These are phyloP conservation scores for Sclerotinia sclerotiorum DNA, from an alignment of 2,329 filamentous ascomycete genomes.

Conservation along the genomic window DNA sequence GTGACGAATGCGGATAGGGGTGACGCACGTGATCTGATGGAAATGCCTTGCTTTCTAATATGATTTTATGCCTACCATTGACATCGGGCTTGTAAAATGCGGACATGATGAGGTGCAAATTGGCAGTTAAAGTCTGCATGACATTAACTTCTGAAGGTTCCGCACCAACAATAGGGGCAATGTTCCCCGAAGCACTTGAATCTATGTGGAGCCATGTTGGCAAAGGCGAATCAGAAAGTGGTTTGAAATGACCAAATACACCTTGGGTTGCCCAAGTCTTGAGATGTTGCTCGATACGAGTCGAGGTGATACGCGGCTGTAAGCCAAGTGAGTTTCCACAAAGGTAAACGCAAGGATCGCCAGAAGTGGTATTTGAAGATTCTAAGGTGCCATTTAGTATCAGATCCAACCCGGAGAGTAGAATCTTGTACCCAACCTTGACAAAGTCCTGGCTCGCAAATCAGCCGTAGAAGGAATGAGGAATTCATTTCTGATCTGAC, in stretches of 20 bases:
- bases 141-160: conserved; percentile 67
- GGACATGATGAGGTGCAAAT: conserved; percentile 74
- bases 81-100: conserved; percentile 72
- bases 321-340: conserved; percentile 79
- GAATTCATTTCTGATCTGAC: conserved; percentile 66
- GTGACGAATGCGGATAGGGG: conserved; percentile 15
- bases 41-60: conserved; percentile 78
- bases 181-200: conserved; percentile 61
- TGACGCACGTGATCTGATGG: conserved; percentile 73
- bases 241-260: conserved; percentile 74
- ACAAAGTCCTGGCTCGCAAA: conserved; percentile 52
- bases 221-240: conserved; percentile 60
- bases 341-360: conserved; percentile 57
- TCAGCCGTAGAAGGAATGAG: conserved; percentile 73
- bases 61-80: conserved; percentile 64
- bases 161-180: conserved; percentile 71
- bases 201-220: conserved; percentile 71
- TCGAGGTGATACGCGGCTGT: conserved; percentile 64
- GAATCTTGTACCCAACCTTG: conserved; percentile 31
- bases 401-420: conserved; percentile 17
- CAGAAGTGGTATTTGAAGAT: conserved; percentile 30
- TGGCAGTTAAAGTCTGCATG: conserved; percentile 78
- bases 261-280: conserved; percentile 74
- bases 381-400: conserved; percentile 24
- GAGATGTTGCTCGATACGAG: conserved; percentile 67